phyloP scores from a whole-genome alignment of 2,329 filamentous ascomycete genomes.

The Beauveria pseudobassiana region DNA sequence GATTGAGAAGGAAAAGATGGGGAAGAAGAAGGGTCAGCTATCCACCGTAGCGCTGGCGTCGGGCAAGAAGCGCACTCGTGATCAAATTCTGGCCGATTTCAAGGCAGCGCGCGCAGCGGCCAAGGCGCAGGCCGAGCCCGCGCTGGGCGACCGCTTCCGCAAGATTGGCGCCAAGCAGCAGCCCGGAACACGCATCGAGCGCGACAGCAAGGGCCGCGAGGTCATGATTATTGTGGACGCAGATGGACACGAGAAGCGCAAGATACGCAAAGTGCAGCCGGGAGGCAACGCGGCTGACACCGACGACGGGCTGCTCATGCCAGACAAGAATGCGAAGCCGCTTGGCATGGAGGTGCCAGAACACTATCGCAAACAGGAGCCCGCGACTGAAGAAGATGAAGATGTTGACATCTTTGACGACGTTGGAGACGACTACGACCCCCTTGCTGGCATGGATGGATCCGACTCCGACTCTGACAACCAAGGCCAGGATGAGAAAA shows the following conservation, averaged over 20 bases:
- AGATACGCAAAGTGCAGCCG: slow-evolving; percentile 47
- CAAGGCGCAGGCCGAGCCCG: slow-evolving; percentile 43
- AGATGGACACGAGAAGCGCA: slow-evolving; percentile 58
- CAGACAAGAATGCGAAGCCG: slow-evolving; percentile 48
- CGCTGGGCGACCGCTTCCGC: slow-evolving; percentile 53
- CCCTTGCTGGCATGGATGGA: slow-evolving; percentile 49
- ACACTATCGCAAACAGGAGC: slow-evolving; percentile 41
- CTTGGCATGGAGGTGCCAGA: slow-evolving; percentile 61
- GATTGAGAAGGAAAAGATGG: slow-evolving; percentile 41
- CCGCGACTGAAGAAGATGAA: slow-evolving; percentile 42
- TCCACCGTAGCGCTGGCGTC: slow-evolving; percentile 44
- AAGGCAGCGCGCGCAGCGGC: slow-evolving; percentile 56
- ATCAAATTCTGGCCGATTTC: slow-evolving; percentile 60
- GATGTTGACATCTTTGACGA: slow-evolving; percentile 60
- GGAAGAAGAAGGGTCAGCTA: slow-evolving; percentile 54
- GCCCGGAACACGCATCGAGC: slow-evolving; percentile 51
- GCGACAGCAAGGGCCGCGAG: slow-evolving; percentile 53
- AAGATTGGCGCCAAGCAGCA: slow-evolving; percentile 53
- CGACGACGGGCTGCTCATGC: slow-evolving; percentile 41
- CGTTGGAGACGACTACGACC: slow-evolving; percentile 60
- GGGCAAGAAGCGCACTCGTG: slow-evolving; percentile 54
- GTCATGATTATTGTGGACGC: slow-evolving; percentile 60
- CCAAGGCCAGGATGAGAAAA: slow-evolving; percentile 29
- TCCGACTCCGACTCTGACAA: slow-evolving; percentile 39
- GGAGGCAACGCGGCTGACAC: slow-evolving; percentile 26